Conservation (phyloP, 768 basidiomycete species). For the Auricularia auricula-judae region DNA sequence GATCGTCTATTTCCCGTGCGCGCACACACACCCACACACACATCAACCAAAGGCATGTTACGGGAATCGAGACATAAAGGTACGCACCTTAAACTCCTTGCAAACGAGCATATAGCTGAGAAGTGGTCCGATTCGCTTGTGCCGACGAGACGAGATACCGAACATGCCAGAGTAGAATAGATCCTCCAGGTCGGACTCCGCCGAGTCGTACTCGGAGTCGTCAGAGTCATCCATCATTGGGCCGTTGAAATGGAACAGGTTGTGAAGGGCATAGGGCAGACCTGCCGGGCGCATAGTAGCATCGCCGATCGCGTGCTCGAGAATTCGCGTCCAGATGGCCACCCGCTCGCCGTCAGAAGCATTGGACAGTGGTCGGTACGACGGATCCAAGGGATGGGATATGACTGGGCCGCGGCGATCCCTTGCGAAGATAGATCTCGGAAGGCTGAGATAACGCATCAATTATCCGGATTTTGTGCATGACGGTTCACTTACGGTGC, state of each 20-base stretch:
- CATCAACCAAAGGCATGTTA: too few species aligned
- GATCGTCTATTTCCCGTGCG: not conserved
- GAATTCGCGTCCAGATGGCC: not conserved
- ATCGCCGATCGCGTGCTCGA: not conserved
- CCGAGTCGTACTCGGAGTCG: not conserved
- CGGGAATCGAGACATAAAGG: too few species aligned
- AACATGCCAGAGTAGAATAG: not conserved
- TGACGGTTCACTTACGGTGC: too few species aligned
- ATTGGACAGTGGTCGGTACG: not conserved
- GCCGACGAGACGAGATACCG: not conserved
- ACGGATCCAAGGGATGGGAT: not conserved
- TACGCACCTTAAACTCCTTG: not conserved
- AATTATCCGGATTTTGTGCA: too few species aligned
- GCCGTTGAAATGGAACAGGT: too few species aligned
- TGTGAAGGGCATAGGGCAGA: too few species aligned
- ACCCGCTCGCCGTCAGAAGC: not conserved
- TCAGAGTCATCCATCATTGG: not conserved
- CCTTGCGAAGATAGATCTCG: not conserved
- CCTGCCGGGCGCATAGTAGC: not conserved
- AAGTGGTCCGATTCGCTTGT: not conserved
- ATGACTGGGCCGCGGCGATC: not conserved
- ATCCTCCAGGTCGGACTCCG: not conserved
- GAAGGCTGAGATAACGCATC: not conserved
- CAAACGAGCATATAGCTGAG: not conserved
- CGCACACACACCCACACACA: too few species aligned